Base-by-base conservation (phyloP, 768 basidiomycete genomes). In the Melanogaster broomeanus region DNA sequence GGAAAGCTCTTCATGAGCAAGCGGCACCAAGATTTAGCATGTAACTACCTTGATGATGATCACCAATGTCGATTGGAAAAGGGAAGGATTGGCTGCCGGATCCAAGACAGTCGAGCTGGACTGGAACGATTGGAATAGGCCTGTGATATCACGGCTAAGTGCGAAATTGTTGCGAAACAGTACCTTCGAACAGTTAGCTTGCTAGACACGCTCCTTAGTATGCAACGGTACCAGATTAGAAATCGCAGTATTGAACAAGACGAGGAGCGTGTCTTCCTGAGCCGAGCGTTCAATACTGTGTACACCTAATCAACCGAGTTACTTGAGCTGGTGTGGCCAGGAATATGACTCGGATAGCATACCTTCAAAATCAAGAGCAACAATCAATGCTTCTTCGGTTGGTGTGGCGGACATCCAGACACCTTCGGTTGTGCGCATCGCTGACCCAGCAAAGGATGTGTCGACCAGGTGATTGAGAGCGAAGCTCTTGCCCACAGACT, bases 361-460 rank as follows among this genome's bases (percentile, higher is more conserved):
- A 73, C 82, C 82, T 73, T 83, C 82, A 50, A 83, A 83, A 53
- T 83, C 82, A 12, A 83, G 69, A 16, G 82, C 76, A 0, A 83
- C 79, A 15, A 83, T 64, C 5, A 83, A 59, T 7, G 62, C 61
- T 11, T 79, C 74, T 24, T 74, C 65, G 0, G 82, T 81, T 0
- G 81, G 82, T 4, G 81, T 80, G n/a, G 78, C 77, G 2, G 80
- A 81, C 74, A 82, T 76, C 81, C 81, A 83, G 8, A 82, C 79
- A 16, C 81, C 80, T 68, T 81, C 78, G 65, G 77, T 82, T 8
- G 80, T 81, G 30, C 79, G 66, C 79, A 83, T 81, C 2, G 81
- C 81, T 18, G 74, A 78, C 5, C 81, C 82, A 3, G 79, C 79
- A 58, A 82, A 83, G 5, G 81, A 82, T 0, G 80, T 80, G 55